A percentile compares a stretch with the other conserved stretches of the same genome.
phyloP scores from a whole-genome alignment of 257 asterid genomes.

The Solanum acaule region DNA sequence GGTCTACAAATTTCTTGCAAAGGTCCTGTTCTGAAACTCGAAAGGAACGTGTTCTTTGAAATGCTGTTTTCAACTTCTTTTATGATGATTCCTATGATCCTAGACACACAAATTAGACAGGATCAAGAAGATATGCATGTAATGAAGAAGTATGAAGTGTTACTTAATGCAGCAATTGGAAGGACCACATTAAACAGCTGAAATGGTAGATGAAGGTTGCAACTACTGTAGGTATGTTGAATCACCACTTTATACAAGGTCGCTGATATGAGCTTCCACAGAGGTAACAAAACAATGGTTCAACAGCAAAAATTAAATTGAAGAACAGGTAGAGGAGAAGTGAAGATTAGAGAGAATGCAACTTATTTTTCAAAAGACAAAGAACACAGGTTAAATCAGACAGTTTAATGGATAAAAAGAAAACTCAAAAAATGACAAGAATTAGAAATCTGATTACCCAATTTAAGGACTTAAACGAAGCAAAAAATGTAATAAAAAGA shows the following conservation, averaged over 20 bases:
- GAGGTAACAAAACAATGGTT: neutral
- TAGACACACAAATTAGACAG: slow-evolving; percentile 29
- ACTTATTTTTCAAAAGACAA: neutral
- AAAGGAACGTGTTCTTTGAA: slow-evolving; percentile 57
- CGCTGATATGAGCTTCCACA: neutral
- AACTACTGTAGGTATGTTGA: neutral
- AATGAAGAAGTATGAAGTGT: neutral
- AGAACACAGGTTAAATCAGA: neutral
- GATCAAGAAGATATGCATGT: neutral
- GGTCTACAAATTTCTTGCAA: slow-evolving; percentile 70
- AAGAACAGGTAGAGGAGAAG: neutral
- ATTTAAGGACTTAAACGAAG: neutral
- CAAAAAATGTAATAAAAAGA: neutral
- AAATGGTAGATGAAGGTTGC: neutral
- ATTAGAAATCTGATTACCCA: neutral
- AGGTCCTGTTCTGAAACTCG: slow-evolving; percentile 68
- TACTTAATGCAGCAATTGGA: neutral
- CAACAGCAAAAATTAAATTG: neutral
- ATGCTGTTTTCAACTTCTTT: slow-evolving; percentile 76
- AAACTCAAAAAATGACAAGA: neutral
- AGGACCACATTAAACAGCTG: neutral
- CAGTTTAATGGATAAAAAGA: neutral
- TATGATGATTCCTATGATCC: slow-evolving; percentile 69
- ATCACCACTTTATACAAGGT: neutral
- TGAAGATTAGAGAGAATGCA: neutral